These are phyloP conservation scores for Microsporum audouinii DNA, from an alignment of 2,329 filamentous ascomycete genomes.

Conservation along the genomic window DNA sequence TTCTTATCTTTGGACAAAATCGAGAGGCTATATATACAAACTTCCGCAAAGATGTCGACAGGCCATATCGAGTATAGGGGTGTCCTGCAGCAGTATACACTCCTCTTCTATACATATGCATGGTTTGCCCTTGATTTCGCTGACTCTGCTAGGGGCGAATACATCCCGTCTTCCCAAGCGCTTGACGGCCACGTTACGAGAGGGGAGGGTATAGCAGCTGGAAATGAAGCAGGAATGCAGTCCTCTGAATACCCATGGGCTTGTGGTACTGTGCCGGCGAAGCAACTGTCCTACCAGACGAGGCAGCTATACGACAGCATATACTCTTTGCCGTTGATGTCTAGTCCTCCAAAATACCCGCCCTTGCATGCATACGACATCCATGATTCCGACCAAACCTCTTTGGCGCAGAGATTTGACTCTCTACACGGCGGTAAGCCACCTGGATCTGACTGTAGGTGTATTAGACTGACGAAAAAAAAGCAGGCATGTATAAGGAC, in stretches of 20 bases:
- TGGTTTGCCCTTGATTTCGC: not conserved
- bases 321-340: slow-evolving; percentile 9
- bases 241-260: not conserved
- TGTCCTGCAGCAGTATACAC: not conserved
- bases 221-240: not conserved
- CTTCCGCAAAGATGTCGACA: not conserved
- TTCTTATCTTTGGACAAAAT: not conserved
- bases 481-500: not conserved
- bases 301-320: slow-evolving; percentile 7
- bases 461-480: not conserved
- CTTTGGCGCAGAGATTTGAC: slow-evolving; percentile 7
- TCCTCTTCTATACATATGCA: not conserved
- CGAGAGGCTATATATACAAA: not conserved
- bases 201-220: not conserved
- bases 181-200: not conserved
- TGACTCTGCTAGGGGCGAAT: not conserved
- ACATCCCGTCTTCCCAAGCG: not conserved
- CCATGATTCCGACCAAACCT: slow-evolving; percentile 6
- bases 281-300: not conserved
- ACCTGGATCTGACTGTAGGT: not conserved
- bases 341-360: slow-evolving; percentile 6
- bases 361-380: slow-evolving; percentile 7
- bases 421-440: slow-evolving; percentile 6
- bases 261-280: not conserved
- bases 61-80: not conserved